phyloP scores from a whole-genome alignment of 2,329 filamentous ascomycete genomes.

The Fragosphaeria purpurea region DNA sequence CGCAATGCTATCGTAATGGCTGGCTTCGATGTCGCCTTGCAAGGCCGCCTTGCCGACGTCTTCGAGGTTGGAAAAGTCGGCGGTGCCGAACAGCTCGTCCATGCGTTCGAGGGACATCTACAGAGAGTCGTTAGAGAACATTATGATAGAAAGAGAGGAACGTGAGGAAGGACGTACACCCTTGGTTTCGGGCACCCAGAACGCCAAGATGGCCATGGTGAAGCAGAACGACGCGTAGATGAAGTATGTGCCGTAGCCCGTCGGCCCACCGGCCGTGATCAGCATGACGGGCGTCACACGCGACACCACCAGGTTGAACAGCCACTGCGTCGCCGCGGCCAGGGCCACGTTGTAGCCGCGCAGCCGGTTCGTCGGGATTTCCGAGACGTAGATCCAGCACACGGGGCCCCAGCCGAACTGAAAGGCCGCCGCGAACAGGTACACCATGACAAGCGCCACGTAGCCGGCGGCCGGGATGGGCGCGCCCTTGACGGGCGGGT shows the following conservation, averaged over 20 bases:
- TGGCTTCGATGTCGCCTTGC: slow-evolving; percentile 6
- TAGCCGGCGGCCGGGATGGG: slow-evolving; percentile 37
- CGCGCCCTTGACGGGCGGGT: slow-evolving; percentile 22
- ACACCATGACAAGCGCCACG: slow-evolving; percentile 49
- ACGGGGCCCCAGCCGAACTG: slow-evolving; percentile 54
- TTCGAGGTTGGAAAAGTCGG: slow-evolving; percentile 14
- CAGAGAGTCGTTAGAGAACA: too few species aligned
- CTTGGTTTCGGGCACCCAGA: slow-evolving; percentile 16
- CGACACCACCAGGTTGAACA: slow-evolving; percentile 56
- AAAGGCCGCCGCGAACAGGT: slow-evolving; percentile 53
- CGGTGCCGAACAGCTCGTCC: slow-evolving; percentile 18
- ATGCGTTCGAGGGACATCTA: slow-evolving; percentile 17
- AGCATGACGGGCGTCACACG: slow-evolving; percentile 52
- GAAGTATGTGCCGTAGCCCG: slow-evolving; percentile 39
- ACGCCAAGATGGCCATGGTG: slow-evolving; percentile 36
- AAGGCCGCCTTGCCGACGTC: slow-evolving; percentile 11
- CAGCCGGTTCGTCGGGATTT: slow-evolving; percentile 51
- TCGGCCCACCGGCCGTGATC: slow-evolving; percentile 20
- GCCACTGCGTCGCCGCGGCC: slow-evolving; percentile 52
- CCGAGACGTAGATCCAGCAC: slow-evolving; percentile 50
- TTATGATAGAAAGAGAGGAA: background rate
- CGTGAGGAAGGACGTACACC: slow-evolving; percentile 3
- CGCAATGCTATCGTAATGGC: slow-evolving; percentile 1
- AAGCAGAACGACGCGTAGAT: slow-evolving; percentile 50
- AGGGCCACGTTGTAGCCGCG: slow-evolving; percentile 50